phyloP scores from a whole-genome alignment of 2,329 filamentous ascomycete genomes.

The Hypoxylon sp. region DNA sequence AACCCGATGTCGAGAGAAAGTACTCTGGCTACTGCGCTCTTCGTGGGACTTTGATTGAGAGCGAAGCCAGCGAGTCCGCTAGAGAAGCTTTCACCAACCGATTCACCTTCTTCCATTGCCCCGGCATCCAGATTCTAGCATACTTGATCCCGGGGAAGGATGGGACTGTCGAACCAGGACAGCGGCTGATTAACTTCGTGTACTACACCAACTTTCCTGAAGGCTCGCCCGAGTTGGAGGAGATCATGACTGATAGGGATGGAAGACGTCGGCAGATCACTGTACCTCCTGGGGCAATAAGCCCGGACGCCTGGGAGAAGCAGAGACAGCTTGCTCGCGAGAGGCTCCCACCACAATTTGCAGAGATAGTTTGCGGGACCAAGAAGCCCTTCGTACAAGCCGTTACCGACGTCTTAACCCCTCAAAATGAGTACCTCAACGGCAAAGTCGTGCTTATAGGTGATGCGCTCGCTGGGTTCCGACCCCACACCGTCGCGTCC shows the following conservation, averaged over 20 bases:
- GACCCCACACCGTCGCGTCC: constrained; percentile 62
- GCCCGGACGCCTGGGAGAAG: constrained; percentile 54
- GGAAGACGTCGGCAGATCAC: constrained; percentile 56
- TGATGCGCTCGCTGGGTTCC: constrained; percentile 62
- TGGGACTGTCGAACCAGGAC: constrained; percentile 57
- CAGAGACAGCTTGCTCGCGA: constrained; percentile 54
- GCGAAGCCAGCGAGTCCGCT: constrained; percentile 55
- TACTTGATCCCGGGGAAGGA: constrained; percentile 60
- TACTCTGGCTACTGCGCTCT: constrained; percentile 61
- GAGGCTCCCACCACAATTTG: constrained; percentile 58
- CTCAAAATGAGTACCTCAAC: constrained; percentile 54
- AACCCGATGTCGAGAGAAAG: constrained; percentile 51
- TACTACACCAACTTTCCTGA: constrained; percentile 62
- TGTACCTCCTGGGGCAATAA: constrained; percentile 56
- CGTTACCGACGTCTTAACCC: constrained; percentile 58
- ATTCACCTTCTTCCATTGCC: constrained; percentile 60
- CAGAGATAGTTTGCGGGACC: constrained; percentile 59
- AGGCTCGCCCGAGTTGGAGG: constrained; percentile 52
- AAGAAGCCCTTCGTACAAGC: constrained; percentile 59
- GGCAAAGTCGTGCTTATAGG: constrained; percentile 60
- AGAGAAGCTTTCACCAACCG: constrained; percentile 55
- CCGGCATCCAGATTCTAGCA: constrained; percentile 58
- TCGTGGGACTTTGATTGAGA: constrained; percentile 59
- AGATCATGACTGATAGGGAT: constrained; percentile 56
- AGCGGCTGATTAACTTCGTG: constrained; percentile 62